phyloP scores from a whole-genome alignment of 805 yeast genomes.

The Clavispora phyllophila region DNA sequence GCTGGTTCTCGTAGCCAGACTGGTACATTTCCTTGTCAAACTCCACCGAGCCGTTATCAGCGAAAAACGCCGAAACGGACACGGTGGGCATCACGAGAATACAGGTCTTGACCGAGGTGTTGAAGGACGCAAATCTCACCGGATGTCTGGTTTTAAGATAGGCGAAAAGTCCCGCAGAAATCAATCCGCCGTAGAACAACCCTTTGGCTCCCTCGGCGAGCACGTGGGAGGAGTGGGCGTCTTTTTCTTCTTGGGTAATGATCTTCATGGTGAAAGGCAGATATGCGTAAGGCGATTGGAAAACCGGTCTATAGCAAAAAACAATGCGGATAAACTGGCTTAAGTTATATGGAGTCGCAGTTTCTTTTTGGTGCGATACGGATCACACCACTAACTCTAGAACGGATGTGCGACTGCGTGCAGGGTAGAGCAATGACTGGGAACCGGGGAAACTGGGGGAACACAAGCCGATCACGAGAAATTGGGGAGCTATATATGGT shows the following conservation, averaged over 20 bases:
- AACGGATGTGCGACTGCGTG: no score
- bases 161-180: conserved; percentile 28
- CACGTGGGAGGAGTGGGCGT: conserved; percentile 35
- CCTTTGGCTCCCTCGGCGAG: conserved; percentile 36
- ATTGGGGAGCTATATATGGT: no score
- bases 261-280: conserved; percentile 39
- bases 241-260: conserved; percentile 31
- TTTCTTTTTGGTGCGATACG: background rate
- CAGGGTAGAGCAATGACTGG: no score
- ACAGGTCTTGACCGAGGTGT: conserved; percentile 34
- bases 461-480: no score
- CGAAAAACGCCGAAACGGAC: conserved; percentile 34
- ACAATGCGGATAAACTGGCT: background rate
- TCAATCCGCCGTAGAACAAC: conserved; percentile 28
- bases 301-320: no score
- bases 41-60: conserved; percentile 42
- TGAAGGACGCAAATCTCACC: conserved; percentile 29
- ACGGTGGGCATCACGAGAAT: conserved; percentile 37
- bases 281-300: no score
- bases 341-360: background rate
- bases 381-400: background rate
- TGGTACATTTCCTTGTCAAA: conserved; percentile 36
- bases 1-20: conserved; percentile 21
- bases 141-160: conserved; percentile 32
- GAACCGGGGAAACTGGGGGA: no score